Evolutionary conservation across 2,329 filamentous ascomycete species (phyloP).

Genomic region (Penicillium sp.): DNA sequence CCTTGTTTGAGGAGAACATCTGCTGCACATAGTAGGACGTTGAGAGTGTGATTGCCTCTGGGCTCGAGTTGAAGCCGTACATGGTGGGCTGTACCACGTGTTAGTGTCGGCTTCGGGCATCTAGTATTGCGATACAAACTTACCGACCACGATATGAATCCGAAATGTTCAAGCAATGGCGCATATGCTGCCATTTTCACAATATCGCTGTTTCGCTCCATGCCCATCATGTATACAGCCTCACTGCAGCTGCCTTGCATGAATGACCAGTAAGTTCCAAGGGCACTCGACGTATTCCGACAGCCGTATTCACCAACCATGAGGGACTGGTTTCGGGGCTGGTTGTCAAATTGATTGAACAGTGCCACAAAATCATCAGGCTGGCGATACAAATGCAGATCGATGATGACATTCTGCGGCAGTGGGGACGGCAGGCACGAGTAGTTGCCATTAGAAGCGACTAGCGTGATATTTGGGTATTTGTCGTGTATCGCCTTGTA

Average conservation of each 20-base stretch:
- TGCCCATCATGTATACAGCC: conserved; percentile 61
- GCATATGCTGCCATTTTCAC: conserved; percentile 39
- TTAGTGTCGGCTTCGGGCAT: too few relatives aligned
- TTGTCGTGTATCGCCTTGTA: conserved; percentile 55
- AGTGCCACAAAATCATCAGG: conserved; percentile 52
- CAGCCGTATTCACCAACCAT: conserved; percentile 34
- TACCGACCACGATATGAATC: conserved; percentile 35
- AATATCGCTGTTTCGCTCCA: conserved; percentile 39
- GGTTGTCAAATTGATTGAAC: conserved; percentile 57
- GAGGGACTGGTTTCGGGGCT: conserved; percentile 33
- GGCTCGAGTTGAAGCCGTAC: conserved; percentile 30
- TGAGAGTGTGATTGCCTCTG: conserved; percentile 28
- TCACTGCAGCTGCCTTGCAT: conserved; percentile 58
- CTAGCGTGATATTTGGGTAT: conserved; percentile 58
- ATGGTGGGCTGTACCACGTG: conserved; percentile 27
- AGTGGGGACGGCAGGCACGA: conserved; percentile 27
- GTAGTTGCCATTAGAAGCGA: conserved; percentile 46
- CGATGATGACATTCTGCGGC: conserved; percentile 41
- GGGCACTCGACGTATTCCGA: conserved; percentile 19
- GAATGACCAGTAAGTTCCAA: conserved; percentile 25
- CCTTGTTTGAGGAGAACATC: conserved; percentile 36
- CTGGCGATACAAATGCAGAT: conserved; percentile 54
- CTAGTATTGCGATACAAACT: conserved; percentile 1
- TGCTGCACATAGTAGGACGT: conserved; percentile 38
- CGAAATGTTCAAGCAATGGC: conserved; percentile 37